Evolutionary conservation across 352 stramenopile genomes (phyloP), one percentile per base, ranked within the genome.

Genomic region (Phytophthora colocasiae): DNA sequence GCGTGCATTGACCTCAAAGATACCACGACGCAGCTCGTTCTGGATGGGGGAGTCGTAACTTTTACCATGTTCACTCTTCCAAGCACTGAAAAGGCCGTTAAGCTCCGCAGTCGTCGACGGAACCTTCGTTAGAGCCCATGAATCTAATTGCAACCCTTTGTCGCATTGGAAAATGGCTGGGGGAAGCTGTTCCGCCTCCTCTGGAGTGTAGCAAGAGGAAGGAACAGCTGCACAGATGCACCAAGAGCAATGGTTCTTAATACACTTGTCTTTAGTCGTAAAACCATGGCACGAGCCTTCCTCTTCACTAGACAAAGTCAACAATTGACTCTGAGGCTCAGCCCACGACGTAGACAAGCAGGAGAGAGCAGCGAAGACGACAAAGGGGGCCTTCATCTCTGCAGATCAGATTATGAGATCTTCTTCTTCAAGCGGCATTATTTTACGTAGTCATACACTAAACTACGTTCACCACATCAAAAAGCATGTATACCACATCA

Each of bases 151-250:
- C 45, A 29, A 14, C 27, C 53, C 58, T 47, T 90, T 89, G 29
- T 85, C 73, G 58, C 86, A 95, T 53, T 91, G 61, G 57, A 95
- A 95, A 9, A 95, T 71, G 8, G 84, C 80, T n/a, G 83, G 78
- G 5, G 86, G 86, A 0, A 95, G 71, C 55, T 86, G 70, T 2
- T 70, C 66, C 22, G 87, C 84, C 59, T 95, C 87, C 14, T 89
- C 73, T 15, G 75, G 47, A 22, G 75, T 89, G 78, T 93, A 93
- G 67, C 87, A 95, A 36, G 81, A 81, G 29, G 87, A 93, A n/a
- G 79, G 82, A 41, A 95, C 87, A n/a, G 87, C 87, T 10, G 81
- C 84, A 34, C 79, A 92, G 62, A 81, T 64, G 69, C 86, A 95
- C 86, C 86, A 95, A 40, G 73, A 77, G 69, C 86, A 95, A 55